Evolutionary conservation across 352 stramenopile species (phyloP).

Genomic region (Globisporangium cederbergense): DNA sequence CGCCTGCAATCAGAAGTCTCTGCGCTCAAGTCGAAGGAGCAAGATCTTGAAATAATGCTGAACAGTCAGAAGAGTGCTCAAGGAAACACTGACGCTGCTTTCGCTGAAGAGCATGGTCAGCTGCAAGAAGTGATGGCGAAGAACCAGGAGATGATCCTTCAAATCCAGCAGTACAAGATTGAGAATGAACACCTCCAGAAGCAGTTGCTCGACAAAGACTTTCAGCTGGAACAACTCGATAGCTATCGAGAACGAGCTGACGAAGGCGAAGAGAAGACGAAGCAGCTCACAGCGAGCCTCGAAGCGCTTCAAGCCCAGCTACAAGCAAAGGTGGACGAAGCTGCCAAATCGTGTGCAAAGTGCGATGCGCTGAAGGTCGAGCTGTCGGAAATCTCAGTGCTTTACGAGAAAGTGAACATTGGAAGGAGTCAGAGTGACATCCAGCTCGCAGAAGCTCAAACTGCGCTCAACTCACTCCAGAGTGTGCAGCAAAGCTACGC

Average conservation of each 20-base stretch:
- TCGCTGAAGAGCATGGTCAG: conserved; percentile 33
- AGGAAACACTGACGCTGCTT: conserved; percentile 17
- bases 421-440: conserved; percentile 50
- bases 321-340: conserved; percentile 30
- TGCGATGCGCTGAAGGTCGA: conserved; percentile 44
- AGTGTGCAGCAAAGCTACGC: conserved; percentile 38
- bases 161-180: conserved; percentile 70
- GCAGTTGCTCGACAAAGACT: conserved; percentile 61
- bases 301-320: conserved; percentile 31
- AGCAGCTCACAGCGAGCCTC: conserved; percentile 30
- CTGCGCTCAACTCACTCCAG: conserved; percentile 35
- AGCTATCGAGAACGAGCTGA: conserved; percentile 40
- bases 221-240: conserved; percentile 58
- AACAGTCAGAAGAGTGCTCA: conserved; percentile 16
- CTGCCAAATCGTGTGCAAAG: conserved; percentile 31
- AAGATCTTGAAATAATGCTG: conserved; percentile 30
- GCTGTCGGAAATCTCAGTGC: conserved; percentile 38
- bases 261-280: conserved; percentile 40
- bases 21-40: conserved; percentile 29
- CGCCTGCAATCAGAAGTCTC: conserved; percentile 38
- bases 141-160: conserved; percentile 37
- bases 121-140: conserved; percentile 26
- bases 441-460: conserved; percentile 55
- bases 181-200: conserved; percentile 74
- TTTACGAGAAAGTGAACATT: conserved; percentile 67